Percentiles rank a stretch among this genome's conserved stretches.
phyloP scores from a whole-genome alignment of 2,329 filamentous ascomycete species.

The Clarireedia hainanense region DNA sequence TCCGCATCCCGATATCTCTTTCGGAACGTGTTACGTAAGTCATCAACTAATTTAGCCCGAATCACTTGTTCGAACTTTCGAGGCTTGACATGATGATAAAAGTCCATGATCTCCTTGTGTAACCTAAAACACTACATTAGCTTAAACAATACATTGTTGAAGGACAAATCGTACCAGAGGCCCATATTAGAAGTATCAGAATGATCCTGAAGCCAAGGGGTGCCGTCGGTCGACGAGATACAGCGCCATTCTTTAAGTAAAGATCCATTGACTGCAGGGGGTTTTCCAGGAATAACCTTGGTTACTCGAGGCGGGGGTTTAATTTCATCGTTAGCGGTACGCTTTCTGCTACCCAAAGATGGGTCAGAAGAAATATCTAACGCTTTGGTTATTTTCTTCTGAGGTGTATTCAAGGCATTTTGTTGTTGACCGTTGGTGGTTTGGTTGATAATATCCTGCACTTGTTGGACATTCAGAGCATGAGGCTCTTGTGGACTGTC shows the following conservation, averaged over 20 bases:
- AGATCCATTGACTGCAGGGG: constrained; percentile 16
- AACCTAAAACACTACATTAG: constrained; percentile 44
- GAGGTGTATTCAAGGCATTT: background rate
- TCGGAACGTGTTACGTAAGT: constrained; percentile 54
- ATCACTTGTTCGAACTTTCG: constrained; percentile 68
- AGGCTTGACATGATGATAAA: constrained; percentile 78
- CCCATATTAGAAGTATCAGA: constrained; percentile 44
- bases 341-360: constrained; percentile 61
- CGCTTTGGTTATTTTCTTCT: background rate
- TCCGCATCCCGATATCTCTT: constrained; percentile 48
- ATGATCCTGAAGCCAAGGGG: constrained; percentile 61
- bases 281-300: constrained; percentile 15
- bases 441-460: background rate
- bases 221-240: constrained; percentile 31
- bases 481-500: background rate
- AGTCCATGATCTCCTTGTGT: constrained; percentile 84
- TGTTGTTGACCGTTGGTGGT: background rate
- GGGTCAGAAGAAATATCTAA: constrained; percentile 31
- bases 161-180: constrained; percentile 43
- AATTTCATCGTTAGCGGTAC: constrained; percentile 63
- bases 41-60: constrained; percentile 62
- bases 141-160: constrained; percentile 7
- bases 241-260: constrained; percentile 38
- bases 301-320: constrained; percentile 26
- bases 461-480: background rate